These are phyloP conservation scores for Cytospora piceae DNA, from an alignment of 2,329 filamentous ascomycete species.

Conservation along the genomic window DNA sequence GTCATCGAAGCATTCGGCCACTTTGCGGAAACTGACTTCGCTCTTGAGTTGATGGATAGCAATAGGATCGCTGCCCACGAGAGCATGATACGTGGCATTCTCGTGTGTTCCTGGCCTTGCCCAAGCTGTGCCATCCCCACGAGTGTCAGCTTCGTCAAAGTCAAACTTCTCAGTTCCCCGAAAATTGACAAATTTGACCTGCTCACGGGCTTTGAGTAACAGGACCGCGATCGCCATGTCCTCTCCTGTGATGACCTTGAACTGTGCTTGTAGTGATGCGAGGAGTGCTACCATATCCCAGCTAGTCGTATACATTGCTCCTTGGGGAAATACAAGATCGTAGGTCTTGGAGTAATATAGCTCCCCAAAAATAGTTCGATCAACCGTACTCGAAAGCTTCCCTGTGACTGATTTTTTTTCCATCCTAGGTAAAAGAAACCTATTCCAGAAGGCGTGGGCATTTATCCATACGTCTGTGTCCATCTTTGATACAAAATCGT, in stretches of 20 bases:
- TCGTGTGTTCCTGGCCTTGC: constrained; percentile 36
- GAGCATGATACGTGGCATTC: constrained; percentile 35
- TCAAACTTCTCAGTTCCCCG: constrained; percentile 39
- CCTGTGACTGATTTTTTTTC: constrained; percentile 29
- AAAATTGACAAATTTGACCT: constrained; percentile 38
- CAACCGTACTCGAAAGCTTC: constrained; percentile 26
- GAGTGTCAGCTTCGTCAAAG: constrained; percentile 37
- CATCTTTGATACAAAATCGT: constrained; percentile 41
- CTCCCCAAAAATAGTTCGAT: constrained; percentile 38
- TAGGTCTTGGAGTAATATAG: constrained; percentile 35
- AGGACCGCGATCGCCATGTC: constrained; percentile 39
- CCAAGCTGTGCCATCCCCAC: constrained; percentile 38
- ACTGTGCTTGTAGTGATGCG: constrained; percentile 34
- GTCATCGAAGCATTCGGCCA: constrained; percentile 38
- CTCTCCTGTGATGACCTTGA: constrained; percentile 37
- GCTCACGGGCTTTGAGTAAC: constrained; percentile 36
- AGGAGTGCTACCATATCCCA: constrained; percentile 41
- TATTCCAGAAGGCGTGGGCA: constrained; percentile 39
- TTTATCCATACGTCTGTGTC: constrained; percentile 42
- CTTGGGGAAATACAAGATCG: constrained; percentile 39
- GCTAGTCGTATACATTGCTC: constrained; percentile 41
- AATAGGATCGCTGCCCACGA: constrained; percentile 33
- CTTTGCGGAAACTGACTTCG: constrained; percentile 35
- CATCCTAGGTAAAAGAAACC: constrained; percentile 36
- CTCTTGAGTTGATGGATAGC: constrained; percentile 39